Base-by-base conservation (phyloP, 2,329 filamentous ascomycete species). In the Hymenoscyphus salicellus region DNA sequence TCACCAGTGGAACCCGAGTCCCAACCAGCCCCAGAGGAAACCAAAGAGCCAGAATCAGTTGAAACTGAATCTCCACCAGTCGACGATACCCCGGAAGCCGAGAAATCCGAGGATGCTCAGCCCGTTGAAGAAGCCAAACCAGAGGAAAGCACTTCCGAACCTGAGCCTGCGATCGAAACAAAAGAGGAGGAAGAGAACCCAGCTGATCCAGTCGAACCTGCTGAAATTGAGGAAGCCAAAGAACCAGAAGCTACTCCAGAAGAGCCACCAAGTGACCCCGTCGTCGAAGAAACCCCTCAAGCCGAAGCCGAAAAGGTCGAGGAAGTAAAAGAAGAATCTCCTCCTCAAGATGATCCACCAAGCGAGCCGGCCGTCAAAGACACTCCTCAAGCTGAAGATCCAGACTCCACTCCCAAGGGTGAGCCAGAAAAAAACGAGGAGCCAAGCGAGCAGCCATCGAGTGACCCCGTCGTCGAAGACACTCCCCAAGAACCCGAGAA, bases 281-380 rank as follows among this genome's bases (percentile, higher is more conserved):
- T 28, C 14, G n/a, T 17, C 16, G 30, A 36, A 1, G 30, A 11
- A 3, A 16, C 46, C 7, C 46, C 46, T 7, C 10, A 20, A 52
- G 41, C 3, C n/a, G 23, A 17, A 10, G 2, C 49, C n/a, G 43
- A 61, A 36, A 7, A 10, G 11, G 32, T 32, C 16, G 23, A 52
- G 28, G 60, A 57, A 57, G 33, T 14, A 17, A 36, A 63, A 36
- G 60, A 30, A 56, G 38, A 41, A 30, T 30, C 20, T 5, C 23
- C 61, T n/a, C 28, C 33, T 52, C 28, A 30, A 30, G 52, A 23
- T 10, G 64, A 65, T 20, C 38, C 49, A 36, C 14, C 20, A 49
- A 41, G 11, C 23, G 33, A 38, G 8, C 16, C 38, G 2, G n/a
- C 8, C 6, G 20, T 23, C 28, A 20, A 59, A 17, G 23, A 38